phyloP scores from a whole-genome alignment of 176 grass and related monocot genomes.

The Oryza nivara region DNA sequence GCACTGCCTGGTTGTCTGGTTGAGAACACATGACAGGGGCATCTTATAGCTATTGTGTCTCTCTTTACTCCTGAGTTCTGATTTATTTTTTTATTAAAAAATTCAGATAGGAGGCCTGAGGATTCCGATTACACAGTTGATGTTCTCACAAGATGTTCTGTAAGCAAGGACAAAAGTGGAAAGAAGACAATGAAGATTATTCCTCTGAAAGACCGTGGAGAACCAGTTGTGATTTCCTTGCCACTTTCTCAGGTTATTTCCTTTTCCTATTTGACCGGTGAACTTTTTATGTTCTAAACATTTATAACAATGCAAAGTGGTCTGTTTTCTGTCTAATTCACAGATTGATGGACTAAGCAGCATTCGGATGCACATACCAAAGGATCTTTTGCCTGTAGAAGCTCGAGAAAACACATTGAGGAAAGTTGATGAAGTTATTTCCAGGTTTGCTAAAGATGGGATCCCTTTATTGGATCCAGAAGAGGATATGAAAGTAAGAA shows the following conservation, averaged over 20 bases:
- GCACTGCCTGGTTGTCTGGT: conserved; percentile 17
- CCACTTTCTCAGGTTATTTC: conserved; percentile 78
- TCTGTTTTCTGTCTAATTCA: conserved; percentile 30
- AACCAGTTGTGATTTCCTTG: conserved; percentile 83
- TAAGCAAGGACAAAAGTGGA: conserved; percentile 68
- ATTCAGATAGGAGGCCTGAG: conserved; percentile 68
- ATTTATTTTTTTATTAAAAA: background rate
- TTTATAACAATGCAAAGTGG: background rate
- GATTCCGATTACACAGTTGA: conserved; percentile 87
- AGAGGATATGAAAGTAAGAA: conserved; percentile 98
- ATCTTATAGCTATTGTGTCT: background rate
- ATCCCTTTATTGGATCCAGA: conserved; percentile 91
- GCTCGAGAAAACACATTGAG: conserved; percentile 81
- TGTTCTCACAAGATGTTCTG: conserved; percentile 77
- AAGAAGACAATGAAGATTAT: conserved; percentile 74
- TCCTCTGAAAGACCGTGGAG: conserved; percentile 68
- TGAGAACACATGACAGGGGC: background rate
- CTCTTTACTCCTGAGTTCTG: background rate
- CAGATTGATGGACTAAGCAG: conserved; percentile 90
- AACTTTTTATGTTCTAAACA: background rate
- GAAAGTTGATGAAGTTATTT: conserved; percentile 78
- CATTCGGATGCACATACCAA: conserved; percentile 80
- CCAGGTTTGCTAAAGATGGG: conserved; percentile 89
- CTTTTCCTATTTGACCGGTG: conserved; percentile 22
- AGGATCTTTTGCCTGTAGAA: conserved; percentile 90